Base-by-base conservation (phyloP, 1,139 yeast genomes). In the Petasospora fabianii region DNA sequence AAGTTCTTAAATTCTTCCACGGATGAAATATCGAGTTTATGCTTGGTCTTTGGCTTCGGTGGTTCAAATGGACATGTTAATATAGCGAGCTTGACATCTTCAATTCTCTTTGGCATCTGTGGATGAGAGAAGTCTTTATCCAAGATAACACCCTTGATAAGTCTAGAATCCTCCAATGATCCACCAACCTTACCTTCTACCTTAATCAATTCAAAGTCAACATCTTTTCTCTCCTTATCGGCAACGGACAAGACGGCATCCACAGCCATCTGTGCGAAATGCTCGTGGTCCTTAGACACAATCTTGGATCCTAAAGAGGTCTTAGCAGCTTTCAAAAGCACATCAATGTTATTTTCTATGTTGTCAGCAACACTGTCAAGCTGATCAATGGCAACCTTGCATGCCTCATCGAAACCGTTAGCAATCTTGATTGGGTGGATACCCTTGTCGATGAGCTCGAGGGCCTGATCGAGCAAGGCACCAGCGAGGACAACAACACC, bases 41-140 rank as follows among this genome's bases (percentile, higher is more conserved):
- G 98, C 66, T 92, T 92, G 16, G 99, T 94, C 69, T 92, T 94
- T 53, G 98, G 99, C 67, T 92, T 92, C 54, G 99, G 99, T 31
- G 99, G 99, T 69, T 92, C 99, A 61, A 92, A 92, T 54, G 99
- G 97, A 68, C 97, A 90, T 2, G 99, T 92, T 60, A 92, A 73
- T 51, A 92, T 90, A 36, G 98, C 98, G 50, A 94, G 74, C 61
- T 84, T 86, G 49, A 90, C 95, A 63, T 90, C 84, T 44, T 75
- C 71, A 33, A 92, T 75, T 39, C 65, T 65, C 58, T 85, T 86
- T 34, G 96, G 92, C 98, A 94, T 94, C 65, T 94, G 98, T 7
- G 97, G 97, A 64, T 94, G 98, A 5, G 97, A 87, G 66, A 90
- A 90, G 57, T 92, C 98, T 68, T 92, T 94, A 62, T 92, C 98